A percentile compares a stretch with the other conserved stretches of the same genome.
Evolutionary conservation across 306 rosid species (phyloP).

Genomic region (Luffa acutangula): DNA sequence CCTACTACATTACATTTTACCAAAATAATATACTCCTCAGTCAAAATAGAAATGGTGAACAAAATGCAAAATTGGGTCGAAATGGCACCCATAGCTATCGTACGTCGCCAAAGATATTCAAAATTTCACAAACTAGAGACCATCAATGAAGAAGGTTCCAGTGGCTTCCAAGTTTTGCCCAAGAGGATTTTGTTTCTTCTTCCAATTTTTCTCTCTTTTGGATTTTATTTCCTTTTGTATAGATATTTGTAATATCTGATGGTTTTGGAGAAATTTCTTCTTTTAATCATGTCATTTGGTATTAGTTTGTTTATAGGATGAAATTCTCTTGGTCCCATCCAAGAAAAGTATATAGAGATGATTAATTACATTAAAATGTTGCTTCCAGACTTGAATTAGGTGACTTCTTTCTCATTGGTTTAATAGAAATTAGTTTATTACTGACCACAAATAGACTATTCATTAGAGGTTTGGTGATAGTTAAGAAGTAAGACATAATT

Average conservation of each 20-base stretch:
- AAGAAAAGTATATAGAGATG: too few relatives aligned
- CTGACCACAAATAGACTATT: too few relatives aligned
- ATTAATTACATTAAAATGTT: too few relatives aligned
- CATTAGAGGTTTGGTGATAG: too few relatives aligned
- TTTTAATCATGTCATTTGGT: too few relatives aligned
- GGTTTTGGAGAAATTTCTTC: too few relatives aligned
- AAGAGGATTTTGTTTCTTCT: background rate
- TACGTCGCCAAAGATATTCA: conserved; percentile 17
- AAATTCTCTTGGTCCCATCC: too few relatives aligned
- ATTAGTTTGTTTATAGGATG: too few relatives aligned
- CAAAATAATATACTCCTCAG: background rate
- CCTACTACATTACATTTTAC: background rate
- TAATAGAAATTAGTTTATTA: too few relatives aligned
- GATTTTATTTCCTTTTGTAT: background rate
- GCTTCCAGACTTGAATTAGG: too few relatives aligned
- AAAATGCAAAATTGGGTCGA: conserved; percentile 31
- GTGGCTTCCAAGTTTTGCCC: background rate
- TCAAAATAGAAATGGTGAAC: background rate
- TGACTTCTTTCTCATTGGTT: too few relatives aligned
- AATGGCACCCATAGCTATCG: conserved; percentile 37
- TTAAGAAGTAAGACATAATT: too few relatives aligned
- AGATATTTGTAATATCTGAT: background rate
- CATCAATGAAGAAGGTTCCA: conserved; percentile 40
- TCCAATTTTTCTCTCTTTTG: background rate
- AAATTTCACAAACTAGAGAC: conserved; percentile 38